phyloP scores from a whole-genome alignment of 495 filamentous ascomycete genomes.

The Penicillium samsonianum region DNA sequence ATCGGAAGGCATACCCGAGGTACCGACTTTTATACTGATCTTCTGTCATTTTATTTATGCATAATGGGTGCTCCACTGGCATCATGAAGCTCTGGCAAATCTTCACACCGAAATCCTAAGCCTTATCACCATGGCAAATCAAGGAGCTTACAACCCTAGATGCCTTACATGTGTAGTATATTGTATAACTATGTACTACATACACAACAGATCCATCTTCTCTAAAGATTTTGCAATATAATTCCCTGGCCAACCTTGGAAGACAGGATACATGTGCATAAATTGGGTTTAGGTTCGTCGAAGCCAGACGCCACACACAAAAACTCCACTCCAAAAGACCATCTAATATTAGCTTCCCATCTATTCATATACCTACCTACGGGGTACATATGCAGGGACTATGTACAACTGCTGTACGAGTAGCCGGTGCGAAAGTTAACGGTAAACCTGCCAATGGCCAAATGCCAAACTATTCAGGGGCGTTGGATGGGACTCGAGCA shows the following conservation, averaged over 20 bases:
- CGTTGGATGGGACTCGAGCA: constrained; percentile 21
- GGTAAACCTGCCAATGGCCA: not conserved
- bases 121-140: not conserved
- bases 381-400: not conserved
- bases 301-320: not conserved
- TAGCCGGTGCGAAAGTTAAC: not conserved
- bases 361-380: not conserved
- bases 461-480: constrained; percentile 11
- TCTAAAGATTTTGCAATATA: not conserved
- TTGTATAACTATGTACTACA: too few species aligned
- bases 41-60: not conserved
- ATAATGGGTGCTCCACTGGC: constrained; percentile 1
- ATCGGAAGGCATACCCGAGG: not conserved
- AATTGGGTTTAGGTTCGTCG: not conserved
- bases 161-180: not conserved
- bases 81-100: not conserved
- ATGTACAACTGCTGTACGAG: too few species aligned
- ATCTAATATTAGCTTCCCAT: not conserved
- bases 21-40: not conserved
- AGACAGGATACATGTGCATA: not conserved
- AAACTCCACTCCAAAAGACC: not conserved
- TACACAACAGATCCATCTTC: not conserved
- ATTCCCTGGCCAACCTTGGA: too few species aligned
- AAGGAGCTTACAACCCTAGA: not conserved
- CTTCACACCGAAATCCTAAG: not conserved